Evolutionary conservation across 345 rosid genomes (phyloP).

Genomic region (Balakata baccata): DNA sequence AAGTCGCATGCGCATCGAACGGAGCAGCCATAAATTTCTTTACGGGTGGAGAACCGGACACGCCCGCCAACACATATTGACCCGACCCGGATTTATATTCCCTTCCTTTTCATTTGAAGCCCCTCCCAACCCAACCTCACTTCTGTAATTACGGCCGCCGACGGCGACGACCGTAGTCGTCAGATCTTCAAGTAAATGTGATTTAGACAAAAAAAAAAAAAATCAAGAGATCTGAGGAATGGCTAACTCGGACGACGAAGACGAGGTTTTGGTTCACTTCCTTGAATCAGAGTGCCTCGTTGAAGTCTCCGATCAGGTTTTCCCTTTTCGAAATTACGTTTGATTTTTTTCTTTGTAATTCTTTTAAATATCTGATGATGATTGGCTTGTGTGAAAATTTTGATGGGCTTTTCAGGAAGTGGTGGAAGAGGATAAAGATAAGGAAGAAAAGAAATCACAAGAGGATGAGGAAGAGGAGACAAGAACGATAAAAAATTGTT

Average conservation of each 20-base stretch:
- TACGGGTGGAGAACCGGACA: not conserved
- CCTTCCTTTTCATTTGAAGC: not conserved
- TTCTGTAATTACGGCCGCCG: not conserved
- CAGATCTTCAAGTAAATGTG: not conserved
- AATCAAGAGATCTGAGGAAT: slow-evolving; percentile 17
- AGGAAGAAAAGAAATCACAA: slow-evolving; percentile 25
- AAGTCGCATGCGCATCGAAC: too few species aligned
- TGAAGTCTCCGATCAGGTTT: slow-evolving; percentile 47
- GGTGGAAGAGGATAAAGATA: not conserved
- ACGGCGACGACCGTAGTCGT: not conserved
- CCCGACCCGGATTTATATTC: not conserved
- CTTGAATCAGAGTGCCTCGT: slow-evolving; percentile 77
- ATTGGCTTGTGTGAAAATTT: not conserved
- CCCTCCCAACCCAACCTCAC: not conserved
- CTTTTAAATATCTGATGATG: not conserved
- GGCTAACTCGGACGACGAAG: slow-evolving; percentile 66
- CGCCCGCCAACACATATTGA: not conserved
- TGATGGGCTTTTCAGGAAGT: slow-evolving; percentile 15
- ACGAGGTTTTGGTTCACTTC: slow-evolving; percentile 58
- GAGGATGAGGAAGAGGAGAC: slow-evolving; percentile 35
- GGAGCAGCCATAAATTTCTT: not conserved
- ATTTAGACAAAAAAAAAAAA: not conserved
- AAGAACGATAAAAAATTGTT: not conserved
- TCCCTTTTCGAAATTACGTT: not conserved
- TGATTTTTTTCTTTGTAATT: not conserved